Base-by-base conservation (phyloP, 2,329 filamentous ascomycete species). In the Mollisia scopiformis region DNA sequence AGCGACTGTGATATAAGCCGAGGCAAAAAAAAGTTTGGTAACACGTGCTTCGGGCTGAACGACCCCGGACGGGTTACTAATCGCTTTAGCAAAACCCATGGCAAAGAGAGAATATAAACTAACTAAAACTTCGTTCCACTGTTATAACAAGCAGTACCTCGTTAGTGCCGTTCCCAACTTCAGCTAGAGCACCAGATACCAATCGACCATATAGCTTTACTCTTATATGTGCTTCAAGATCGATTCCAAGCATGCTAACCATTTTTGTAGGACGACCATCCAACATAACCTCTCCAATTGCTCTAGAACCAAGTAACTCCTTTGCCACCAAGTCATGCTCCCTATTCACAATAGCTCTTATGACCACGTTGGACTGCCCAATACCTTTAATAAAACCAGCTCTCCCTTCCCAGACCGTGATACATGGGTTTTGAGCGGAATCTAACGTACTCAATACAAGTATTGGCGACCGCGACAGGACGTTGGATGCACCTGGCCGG, bases 361-460 rank as follows among this genome's bases (percentile, higher is more conserved):
- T 78, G 1, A 85, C 90, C 1, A 95, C 77, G 8, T 91, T 79
- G 2, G 79, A 82, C 30, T 83, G 78, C 1, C 84, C 86, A 0
- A 93, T 76, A 0, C 84, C 82, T 49, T 82, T 78, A 0, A 86
- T 84, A 65, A 94, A 90, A 0, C 89, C 90, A 0, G 82, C 75
- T 59, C 87, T 78, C 16, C 91, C 92, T n/a, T 90, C 90, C 85
- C 89, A 90, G 11, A 95, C 66, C 0, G 89, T 89, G 13, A 88
- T 89, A 92, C 92, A 95, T 1, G 90, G 91, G 25, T 84, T 78
- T 2, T 82, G 82, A 16, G 85, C 70, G 1, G 76, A 74, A 70
- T 95, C 91, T 1, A 93, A 75, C 0, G 89, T 85, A 1, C 91
- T 91, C 21, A 95, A 75, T 0, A 90, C 90, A 10, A 94, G 78